Evolutionary conservation across 2,329 filamentous ascomycete species (phyloP).

Genomic region (Atkinsonella hypoxylon): DNA sequence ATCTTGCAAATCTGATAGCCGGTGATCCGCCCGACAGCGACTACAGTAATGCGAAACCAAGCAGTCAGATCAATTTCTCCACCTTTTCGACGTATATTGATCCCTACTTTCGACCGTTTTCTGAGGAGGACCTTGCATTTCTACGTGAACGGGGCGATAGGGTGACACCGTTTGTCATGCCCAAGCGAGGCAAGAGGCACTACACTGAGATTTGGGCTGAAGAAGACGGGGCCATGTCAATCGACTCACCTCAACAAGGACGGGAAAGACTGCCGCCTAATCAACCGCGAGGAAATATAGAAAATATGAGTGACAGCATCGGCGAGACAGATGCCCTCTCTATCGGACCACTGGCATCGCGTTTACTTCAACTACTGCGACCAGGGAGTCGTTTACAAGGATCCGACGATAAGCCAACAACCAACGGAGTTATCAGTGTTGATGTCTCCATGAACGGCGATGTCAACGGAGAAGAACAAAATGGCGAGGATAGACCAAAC

Average conservation of each 20-base stretch:
- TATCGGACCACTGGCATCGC: conserved; percentile 71
- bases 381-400: conserved; percentile 53
- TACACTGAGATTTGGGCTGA: conserved; percentile 91
- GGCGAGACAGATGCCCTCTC: conserved; percentile 83
- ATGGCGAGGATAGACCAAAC: conserved; percentile 24
- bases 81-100: conserved; percentile 92
- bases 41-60: conserved; percentile 87
- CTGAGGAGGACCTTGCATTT: conserved; percentile 89
- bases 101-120: conserved; percentile 78
- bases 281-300: conserved; percentile 72
- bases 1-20: conserved; percentile 74
- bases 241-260: conserved; percentile 52
- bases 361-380: conserved; percentile 68
- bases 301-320: conserved; percentile 76
- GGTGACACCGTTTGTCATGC: conserved; percentile 71
- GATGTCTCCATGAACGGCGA: conserved; percentile 45
- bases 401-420: conserved; percentile 44
- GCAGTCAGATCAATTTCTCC: conserved; percentile 84
- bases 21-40: conserved; percentile 88
- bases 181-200: conserved; percentile 69
- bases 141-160: conserved; percentile 83
- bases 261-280: conserved; percentile 63
- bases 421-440: conserved; percentile 39
- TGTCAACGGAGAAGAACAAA: conserved; percentile 23
- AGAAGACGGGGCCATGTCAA: conserved; percentile 70